Conservation (phyloP, 768 basidiomycete species). For the Termitomyces sp. region DNA sequence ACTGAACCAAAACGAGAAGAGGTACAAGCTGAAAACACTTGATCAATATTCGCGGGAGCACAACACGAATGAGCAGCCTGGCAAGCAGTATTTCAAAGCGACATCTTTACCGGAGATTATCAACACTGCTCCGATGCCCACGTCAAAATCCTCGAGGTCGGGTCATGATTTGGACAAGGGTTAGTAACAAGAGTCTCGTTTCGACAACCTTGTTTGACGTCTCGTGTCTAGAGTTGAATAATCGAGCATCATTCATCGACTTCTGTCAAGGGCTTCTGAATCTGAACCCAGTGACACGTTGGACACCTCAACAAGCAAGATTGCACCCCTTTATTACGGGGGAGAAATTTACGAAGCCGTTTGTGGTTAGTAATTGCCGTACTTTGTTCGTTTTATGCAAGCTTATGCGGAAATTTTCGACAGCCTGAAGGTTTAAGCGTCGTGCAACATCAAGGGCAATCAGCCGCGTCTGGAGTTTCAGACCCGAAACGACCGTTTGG, state of each 20-base stretch:
- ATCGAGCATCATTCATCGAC: constrained; percentile 92
- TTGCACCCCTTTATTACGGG: constrained; percentile 98
- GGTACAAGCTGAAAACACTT: constrained; percentile 81
- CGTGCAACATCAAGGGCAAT: constrained; percentile 22
- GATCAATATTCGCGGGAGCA: constrained; percentile 97
- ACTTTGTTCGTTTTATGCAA: constrained; percentile 4
- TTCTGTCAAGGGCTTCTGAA: constrained; percentile 94
- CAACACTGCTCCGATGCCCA: constrained; percentile 90
- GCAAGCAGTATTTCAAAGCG: constrained; percentile 98
- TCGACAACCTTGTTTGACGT: neutral
- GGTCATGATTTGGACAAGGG: constrained; percentile 88
- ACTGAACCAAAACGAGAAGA: constrained; percentile 69
- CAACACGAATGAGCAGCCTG: constrained; percentile 93
- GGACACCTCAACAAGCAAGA: constrained; percentile 96
- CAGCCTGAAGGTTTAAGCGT: constrained; percentile 49
- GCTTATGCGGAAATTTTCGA: neutral
- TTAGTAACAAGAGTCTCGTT: constrained; percentile 24
- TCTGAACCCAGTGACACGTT: constrained; percentile 90
- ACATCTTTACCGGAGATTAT: constrained; percentile 92
- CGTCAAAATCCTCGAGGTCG: constrained; percentile 71
- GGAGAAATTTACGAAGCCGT: constrained; percentile 88
- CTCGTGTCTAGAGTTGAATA: constrained; percentile 70
- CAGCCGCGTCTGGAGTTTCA: constrained; percentile 23
- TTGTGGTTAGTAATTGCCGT: constrained; percentile 50
- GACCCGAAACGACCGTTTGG: constrained; percentile 91